Conservation (phyloP, 2,329 filamentous ascomycete species). For the Trichoderma koningiopsis region DNA sequence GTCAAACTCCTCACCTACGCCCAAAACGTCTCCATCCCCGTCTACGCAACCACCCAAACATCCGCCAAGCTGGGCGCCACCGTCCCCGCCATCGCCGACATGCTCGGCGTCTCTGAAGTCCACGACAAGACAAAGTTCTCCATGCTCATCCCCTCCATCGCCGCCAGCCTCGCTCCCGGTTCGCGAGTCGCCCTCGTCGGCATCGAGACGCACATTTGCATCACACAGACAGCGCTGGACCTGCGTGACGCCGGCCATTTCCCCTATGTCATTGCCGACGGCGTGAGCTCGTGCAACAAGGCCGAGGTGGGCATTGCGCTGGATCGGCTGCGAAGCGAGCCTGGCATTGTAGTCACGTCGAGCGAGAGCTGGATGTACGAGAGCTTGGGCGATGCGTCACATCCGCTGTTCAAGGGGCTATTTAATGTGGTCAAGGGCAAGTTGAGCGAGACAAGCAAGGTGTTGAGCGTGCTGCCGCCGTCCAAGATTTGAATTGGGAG, state of each 20-base stretch:
- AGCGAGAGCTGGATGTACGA: conserved; percentile 93
- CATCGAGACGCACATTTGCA: conserved; percentile 92
- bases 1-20: conserved; percentile 69
- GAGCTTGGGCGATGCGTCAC: conserved; percentile 77
- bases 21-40: conserved; percentile 69
- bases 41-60: conserved; percentile 86
- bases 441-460: conserved; percentile 67
- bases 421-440: conserved; percentile 79
- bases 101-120: conserved; percentile 54
- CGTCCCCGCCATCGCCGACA: conserved; percentile 67
- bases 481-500: conserved; percentile 53
- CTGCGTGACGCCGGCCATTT: conserved; percentile 71
- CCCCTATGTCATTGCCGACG: conserved; percentile 88
- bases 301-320: conserved; percentile 82
- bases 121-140: conserved; percentile 88
- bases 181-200: conserved; percentile 77
- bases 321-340: conserved; percentile 69
- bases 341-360: conserved; percentile 75
- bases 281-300: conserved; percentile 81
- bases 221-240: conserved; percentile 89
- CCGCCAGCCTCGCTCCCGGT: conserved; percentile 39
- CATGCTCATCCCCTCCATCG: conserved; percentile 76
- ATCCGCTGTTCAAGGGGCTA: conserved; percentile 71
- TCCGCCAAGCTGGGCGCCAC: conserved; percentile 76
- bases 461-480: conserved; percentile 62